Base-by-base conservation (phyloP, 106 monocot species). In the Dendrobium officinale region DNA sequence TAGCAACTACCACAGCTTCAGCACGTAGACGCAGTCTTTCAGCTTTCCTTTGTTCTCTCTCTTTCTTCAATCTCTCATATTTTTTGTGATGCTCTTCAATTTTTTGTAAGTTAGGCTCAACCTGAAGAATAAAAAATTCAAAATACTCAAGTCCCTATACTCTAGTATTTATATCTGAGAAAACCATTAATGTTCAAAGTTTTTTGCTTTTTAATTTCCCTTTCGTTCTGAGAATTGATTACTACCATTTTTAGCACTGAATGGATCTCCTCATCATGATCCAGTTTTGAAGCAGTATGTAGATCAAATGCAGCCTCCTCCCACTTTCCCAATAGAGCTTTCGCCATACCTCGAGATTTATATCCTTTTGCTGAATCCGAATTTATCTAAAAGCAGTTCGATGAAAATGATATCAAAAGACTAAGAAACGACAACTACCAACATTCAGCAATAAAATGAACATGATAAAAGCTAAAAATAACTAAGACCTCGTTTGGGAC, bases 291-390 rank as follows among this genome's bases (percentile, higher is more conserved):
- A 78, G 96, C 96, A 55, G 88, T 33, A 59, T 83, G 92, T 58
- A 96, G 89, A 80, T 96, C 92, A 24, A 55, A 89, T 18, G 87
- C 96, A 82, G 96, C 92, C 75, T 89, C 96, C 81, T 92, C 87
- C 96, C 96, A 96, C 17, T 84, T 79, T 15, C 94, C 92, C 76
- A 96, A 79, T 83, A 87, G 81, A 73, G 92, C 88, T 67, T 85
- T 94, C 64, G 96, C 96, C 87, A 94, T 92, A 17, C 96, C 96
- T 74, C 94, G 83, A 29, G 83, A 84, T 86, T 96, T 96, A 83
- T 96, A 94, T 75, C 90, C 92, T 83, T 93, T 96, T 44, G 93
- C 94, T 20, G 87, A 96, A 73, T 96, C 90, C 7, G 94, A 86
- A 82, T 94, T 94, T 83, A 94, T 92, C 96, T 94, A 85, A 42